A percentile compares a stretch with the other conserved stretches of the same genome.
Conservation (phyloP, 2,329 filamentous ascomycete genomes). For the Aquanectria penicillioides region DNA sequence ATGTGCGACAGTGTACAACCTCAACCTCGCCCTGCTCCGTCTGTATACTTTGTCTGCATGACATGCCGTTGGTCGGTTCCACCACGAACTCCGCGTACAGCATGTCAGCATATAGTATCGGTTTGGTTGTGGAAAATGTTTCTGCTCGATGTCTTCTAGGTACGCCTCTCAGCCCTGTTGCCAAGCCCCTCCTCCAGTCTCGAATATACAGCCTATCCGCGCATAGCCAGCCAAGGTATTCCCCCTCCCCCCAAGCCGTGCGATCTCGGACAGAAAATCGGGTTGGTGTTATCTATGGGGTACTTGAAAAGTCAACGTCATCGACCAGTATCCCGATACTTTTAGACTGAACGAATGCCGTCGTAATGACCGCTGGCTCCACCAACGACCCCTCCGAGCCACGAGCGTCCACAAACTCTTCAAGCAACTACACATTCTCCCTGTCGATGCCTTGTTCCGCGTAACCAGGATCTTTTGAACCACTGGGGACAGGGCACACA, state of each 20-base stretch:
- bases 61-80: background rate
- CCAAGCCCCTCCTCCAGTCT: conserved; percentile 74
- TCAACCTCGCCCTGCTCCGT: background rate
- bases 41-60: background rate
- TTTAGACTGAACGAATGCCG: conserved; percentile 78
- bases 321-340: conserved; percentile 71
- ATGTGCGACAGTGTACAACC: conserved; percentile 4
- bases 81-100: background rate
- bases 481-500: conserved; percentile 68
- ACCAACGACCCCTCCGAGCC: conserved; percentile 74
- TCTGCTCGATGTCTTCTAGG: conserved; percentile 43
- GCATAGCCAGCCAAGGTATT: conserved; percentile 82
- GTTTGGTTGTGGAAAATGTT: conserved; percentile 15
- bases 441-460: conserved; percentile 72
- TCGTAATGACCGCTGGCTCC: conserved; percentile 81
- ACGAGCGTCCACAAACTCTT: conserved; percentile 73
- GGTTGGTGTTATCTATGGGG: conserved; percentile 74
- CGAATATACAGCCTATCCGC: conserved; percentile 79
- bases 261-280: conserved; percentile 79
- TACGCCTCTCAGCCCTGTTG: conserved; percentile 61
- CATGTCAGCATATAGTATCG: no score
- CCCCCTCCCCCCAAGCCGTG: conserved; percentile 75
- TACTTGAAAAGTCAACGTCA: conserved; percentile 72
- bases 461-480: conserved; percentile 55
- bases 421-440: conserved; percentile 73